Conservation (phyloP, 176 grass and related monocot species). For the Pharus latifolius region DNA sequence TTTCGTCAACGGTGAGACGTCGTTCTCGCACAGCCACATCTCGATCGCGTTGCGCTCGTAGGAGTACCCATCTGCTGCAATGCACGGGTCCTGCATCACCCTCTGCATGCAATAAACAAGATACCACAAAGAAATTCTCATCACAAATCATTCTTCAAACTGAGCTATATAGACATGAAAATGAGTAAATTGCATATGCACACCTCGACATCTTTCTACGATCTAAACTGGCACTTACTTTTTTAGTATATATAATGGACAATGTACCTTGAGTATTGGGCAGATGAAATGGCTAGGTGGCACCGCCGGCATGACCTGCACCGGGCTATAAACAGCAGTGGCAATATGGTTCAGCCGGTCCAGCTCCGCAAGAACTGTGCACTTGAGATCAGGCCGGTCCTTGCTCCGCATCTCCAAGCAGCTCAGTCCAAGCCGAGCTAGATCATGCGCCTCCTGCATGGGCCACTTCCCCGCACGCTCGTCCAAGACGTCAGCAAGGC, state of each 20-base stretch:
- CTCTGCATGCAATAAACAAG: too few relatives aligned
- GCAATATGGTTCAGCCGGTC: conserved; percentile 28
- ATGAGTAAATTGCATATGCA: too few relatives aligned
- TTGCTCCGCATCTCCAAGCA: conserved; percentile 28
- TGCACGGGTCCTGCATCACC: conserved; percentile 26
- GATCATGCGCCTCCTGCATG: conserved; percentile 13
- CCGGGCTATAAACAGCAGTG: neutral
- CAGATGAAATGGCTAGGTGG: conserved; percentile 30
- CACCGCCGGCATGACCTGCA: neutral
- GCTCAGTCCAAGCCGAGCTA: conserved; percentile 19
- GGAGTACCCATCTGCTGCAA: conserved; percentile 34
- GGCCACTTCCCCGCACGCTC: conserved; percentile 27
- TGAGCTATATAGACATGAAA: too few relatives aligned
- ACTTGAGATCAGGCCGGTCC: conserved; percentile 26
- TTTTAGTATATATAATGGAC: too few relatives aligned
- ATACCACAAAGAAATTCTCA: neutral
- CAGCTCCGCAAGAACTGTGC: conserved; percentile 11
- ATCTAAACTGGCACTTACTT: too few relatives aligned
- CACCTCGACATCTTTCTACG: too few relatives aligned
- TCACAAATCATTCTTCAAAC: too few relatives aligned
- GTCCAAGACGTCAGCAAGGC: conserved; percentile 20
- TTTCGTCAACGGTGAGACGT: too few relatives aligned
- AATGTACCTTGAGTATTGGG: conserved; percentile 28
- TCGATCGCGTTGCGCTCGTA: conserved; percentile 28
- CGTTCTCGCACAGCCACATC: too few relatives aligned